Conservation (phyloP, 106 monocot species). For the Hemerocallis citrina region DNA sequence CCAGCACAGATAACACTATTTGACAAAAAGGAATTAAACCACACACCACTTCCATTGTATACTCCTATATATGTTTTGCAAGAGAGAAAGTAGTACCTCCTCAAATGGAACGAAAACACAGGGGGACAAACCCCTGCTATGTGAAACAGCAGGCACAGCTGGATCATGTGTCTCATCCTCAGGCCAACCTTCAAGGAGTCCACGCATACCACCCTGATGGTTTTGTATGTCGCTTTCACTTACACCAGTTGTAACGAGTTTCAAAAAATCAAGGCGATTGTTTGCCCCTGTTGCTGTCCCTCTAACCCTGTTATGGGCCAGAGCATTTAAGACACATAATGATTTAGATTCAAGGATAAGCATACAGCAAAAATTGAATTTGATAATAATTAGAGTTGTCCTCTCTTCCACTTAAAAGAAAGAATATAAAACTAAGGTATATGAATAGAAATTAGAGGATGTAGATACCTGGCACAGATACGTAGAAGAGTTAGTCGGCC, state of each 20-base stretch:
- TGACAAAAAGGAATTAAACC: too few relatives aligned
- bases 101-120: slow-evolving; percentile 96
- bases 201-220: slow-evolving; percentile 36
- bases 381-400: background rate
- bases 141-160: slow-evolving; percentile 84
- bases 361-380: background rate
- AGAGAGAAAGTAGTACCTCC: slow-evolving; percentile 59
- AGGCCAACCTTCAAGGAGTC: slow-evolving; percentile 58
- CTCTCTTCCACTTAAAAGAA: background rate
- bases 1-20: too few relatives aligned
- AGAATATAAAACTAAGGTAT: background rate
- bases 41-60: too few relatives aligned
- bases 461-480: slow-evolving; percentile 63
- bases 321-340: background rate
- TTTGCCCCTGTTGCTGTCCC: slow-evolving; percentile 76
- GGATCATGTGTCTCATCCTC: slow-evolving; percentile 89
- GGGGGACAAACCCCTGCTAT: slow-evolving; percentile 77
- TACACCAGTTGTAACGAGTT: slow-evolving; percentile 75
- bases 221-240: slow-evolving; percentile 51
- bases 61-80: too few relatives aligned
- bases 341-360: background rate
- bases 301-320: slow-evolving; percentile 46
- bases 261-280: slow-evolving; percentile 73
- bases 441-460: background rate
- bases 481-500: slow-evolving; percentile 56